Conservation (phyloP, 2,329 filamentous ascomycete genomes). For the Rhinocladiella mackenziei region DNA sequence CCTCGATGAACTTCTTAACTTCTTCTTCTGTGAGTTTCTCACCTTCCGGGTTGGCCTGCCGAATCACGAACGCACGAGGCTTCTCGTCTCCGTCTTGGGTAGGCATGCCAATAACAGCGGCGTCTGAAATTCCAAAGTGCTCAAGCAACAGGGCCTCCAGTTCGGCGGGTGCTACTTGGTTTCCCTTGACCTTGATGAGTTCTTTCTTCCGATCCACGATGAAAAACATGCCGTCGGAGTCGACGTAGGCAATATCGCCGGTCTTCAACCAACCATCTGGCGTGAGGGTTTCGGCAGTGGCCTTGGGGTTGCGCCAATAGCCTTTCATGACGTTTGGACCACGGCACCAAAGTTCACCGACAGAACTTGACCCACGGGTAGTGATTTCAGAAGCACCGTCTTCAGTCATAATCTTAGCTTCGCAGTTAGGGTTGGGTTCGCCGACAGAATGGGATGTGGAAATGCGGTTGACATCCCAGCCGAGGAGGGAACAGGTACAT, state of each 20-base stretch:
- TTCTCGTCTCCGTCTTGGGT: constrained; percentile 35
- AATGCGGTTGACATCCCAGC: constrained; percentile 56
- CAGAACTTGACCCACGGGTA: constrained; percentile 12
- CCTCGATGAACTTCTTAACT: constrained; percentile 31
- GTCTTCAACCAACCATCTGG: constrained; percentile 61
- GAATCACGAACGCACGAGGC: constrained; percentile 44
- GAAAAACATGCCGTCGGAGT: constrained; percentile 28
- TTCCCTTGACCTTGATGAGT: constrained; percentile 53
- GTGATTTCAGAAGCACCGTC: constrained; percentile 21
- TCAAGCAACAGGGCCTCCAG: constrained; percentile 45
- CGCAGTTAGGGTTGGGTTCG: constrained; percentile 64
- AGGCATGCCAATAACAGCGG: constrained; percentile 46
- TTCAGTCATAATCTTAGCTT: constrained; percentile 60
- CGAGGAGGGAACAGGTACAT: constrained; percentile 64
- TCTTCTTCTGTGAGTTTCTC: constrained; percentile 38
- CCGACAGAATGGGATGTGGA: constrained; percentile 55
- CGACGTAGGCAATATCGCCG: constrained; percentile 54
- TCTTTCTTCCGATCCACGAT: constrained; percentile 72
- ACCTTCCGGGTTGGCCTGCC: constrained; percentile 11
- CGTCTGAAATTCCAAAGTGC: constrained; percentile 44
- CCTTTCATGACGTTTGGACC: constrained; percentile 57
- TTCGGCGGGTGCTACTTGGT: constrained; percentile 49
- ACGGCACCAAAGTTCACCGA: constrained; percentile 49
- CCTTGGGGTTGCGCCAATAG: constrained; percentile 56
- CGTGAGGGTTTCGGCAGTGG: constrained; percentile 51